Conservation (phyloP, 2,329 filamentous ascomycete genomes). For the Botryosphaeria agaves region DNA sequence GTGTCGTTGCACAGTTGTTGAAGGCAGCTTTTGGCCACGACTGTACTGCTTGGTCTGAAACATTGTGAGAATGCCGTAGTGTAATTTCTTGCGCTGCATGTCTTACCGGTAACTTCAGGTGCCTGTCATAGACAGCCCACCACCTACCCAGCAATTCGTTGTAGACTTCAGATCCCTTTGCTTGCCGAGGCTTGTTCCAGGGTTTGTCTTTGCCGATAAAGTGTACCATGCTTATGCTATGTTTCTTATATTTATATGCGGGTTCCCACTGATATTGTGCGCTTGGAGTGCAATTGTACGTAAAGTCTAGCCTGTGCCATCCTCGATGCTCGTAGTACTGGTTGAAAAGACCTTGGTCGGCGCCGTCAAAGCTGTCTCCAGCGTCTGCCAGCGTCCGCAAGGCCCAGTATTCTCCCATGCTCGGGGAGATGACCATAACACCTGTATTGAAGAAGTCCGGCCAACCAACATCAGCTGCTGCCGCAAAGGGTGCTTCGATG, state of each 20-base stretch:
- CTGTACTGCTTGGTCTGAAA: slow-evolving; percentile 3
- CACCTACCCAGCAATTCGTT: slow-evolving; percentile 72
- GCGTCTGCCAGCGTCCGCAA: slow-evolving; percentile 67
- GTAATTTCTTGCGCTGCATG: not conserved
- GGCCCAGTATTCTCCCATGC: slow-evolving; percentile 75
- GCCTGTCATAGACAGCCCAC: slow-evolving; percentile 89
- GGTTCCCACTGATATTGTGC: slow-evolving; percentile 96
- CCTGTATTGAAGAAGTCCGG: slow-evolving; percentile 97
- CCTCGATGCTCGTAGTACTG: slow-evolving; percentile 67
- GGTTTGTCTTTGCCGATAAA: slow-evolving; percentile 90
- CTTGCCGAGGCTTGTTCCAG: slow-evolving; percentile 37
- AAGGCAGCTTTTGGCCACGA: slow-evolving; percentile 5
- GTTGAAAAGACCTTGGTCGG: slow-evolving; percentile 89
- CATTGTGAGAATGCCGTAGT: slow-evolving; percentile 1
- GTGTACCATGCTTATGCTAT: slow-evolving; percentile 76
- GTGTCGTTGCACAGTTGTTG: slow-evolving; percentile 11
- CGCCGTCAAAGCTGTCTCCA: slow-evolving; percentile 89
- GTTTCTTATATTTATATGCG: slow-evolving; percentile 84
- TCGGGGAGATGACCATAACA: slow-evolving; percentile 78
- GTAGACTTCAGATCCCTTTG: slow-evolving; percentile 45
- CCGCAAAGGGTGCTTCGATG: slow-evolving; percentile 40
- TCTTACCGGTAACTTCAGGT: slow-evolving; percentile 40
- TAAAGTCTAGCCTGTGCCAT: slow-evolving; percentile 81
- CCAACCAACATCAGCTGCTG: slow-evolving; percentile 93
- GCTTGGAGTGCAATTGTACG: slow-evolving; percentile 93